Evolutionary conservation across 2,329 filamentous ascomycete species (phyloP).

Genomic region (Orbilia brochopaga): DNA sequence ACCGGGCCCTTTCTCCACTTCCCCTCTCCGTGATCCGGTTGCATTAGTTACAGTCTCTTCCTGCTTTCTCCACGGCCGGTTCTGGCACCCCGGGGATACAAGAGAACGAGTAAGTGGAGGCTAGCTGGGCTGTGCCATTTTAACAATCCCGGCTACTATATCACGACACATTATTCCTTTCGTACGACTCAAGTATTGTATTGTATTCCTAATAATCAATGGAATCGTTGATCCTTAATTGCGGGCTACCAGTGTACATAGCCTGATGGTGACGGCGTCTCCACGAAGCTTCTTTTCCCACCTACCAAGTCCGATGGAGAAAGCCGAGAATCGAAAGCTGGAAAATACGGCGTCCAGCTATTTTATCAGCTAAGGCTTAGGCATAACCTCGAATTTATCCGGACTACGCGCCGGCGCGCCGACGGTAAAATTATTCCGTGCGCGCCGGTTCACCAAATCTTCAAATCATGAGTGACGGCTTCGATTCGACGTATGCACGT

Average conservation of each 20-base stretch:
- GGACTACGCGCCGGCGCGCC: constrained; percentile 46
- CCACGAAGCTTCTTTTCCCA: constrained; percentile 29
- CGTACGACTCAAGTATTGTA: too few relatives aligned
- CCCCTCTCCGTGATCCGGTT: constrained; percentile 47
- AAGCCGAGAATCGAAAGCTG: neutral
- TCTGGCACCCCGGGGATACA: neutral
- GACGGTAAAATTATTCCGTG: constrained; percentile 51
- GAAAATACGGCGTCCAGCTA: too few relatives aligned
- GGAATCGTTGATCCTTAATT: too few relatives aligned
- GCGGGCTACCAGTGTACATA: too few relatives aligned
- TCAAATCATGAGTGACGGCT: too few relatives aligned
- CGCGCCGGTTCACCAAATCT: constrained; percentile 5
- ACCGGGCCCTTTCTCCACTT: constrained; percentile 32
- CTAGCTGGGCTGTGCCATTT: neutral
- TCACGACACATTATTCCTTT: too few relatives aligned
- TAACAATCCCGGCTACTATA: neutral
- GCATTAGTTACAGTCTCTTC: constrained; percentile 2
- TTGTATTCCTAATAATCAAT: too few relatives aligned
- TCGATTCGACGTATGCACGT: too few relatives aligned
- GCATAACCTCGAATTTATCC: constrained; percentile 32
- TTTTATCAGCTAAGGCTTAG: neutral
- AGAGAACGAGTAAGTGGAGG: neutral
- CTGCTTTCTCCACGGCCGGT: constrained; percentile 14
- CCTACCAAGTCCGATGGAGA: constrained; percentile 50
- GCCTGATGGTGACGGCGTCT: too few relatives aligned